A percentile compares a stretch with the other conserved stretches of the same genome.
These are phyloP conservation scores for Sarcomyxa edulis DNA, from an alignment of 768 basidiomycete species.

Conservation along the genomic window DNA sequence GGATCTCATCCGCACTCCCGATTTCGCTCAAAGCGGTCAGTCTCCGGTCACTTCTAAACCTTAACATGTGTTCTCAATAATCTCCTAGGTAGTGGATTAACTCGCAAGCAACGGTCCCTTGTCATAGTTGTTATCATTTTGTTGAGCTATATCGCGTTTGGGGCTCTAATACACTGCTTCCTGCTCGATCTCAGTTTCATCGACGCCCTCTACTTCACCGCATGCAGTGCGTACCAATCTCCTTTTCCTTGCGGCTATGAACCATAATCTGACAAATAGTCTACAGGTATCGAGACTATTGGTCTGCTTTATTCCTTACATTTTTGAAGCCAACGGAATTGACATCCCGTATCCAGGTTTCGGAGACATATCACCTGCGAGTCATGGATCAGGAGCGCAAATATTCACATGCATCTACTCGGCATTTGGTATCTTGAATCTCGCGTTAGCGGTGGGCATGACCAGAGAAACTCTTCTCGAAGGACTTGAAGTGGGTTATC, in stretches of 20 bases:
- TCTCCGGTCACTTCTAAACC: slow-evolving; percentile 2
- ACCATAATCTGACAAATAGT: too few relatives aligned
- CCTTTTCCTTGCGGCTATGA: too few relatives aligned
- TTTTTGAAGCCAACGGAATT: background rate
- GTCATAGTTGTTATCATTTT: slow-evolving; percentile 74
- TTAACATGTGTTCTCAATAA: slow-evolving; percentile 1
- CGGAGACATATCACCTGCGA: slow-evolving; percentile 63
- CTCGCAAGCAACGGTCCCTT: slow-evolving; percentile 74
- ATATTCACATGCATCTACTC: slow-evolving; percentile 57
- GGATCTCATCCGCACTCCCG: slow-evolving; percentile 53
- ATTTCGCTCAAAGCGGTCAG: slow-evolving; percentile 63
- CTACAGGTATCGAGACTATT: slow-evolving; percentile 72
- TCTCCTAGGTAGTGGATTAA: slow-evolving; percentile 66
- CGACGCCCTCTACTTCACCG: slow-evolving; percentile 76
- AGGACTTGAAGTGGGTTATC: slow-evolving; percentile 61
- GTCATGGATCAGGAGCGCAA: slow-evolving; percentile 46
- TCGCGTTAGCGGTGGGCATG: slow-evolving; percentile 59
- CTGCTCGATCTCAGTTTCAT: slow-evolving; percentile 57
- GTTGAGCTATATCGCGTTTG: slow-evolving; percentile 68
- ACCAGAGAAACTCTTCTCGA: slow-evolving; percentile 72
- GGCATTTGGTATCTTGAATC: slow-evolving; percentile 54
- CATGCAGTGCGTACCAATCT: slow-evolving; percentile 56
- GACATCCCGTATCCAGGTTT: too few relatives aligned
- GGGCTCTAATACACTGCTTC: slow-evolving; percentile 54
- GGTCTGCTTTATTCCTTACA: too few relatives aligned